Base-by-base conservation (phyloP, 768 basidiomycete species). In the Mycena amicta region DNA sequence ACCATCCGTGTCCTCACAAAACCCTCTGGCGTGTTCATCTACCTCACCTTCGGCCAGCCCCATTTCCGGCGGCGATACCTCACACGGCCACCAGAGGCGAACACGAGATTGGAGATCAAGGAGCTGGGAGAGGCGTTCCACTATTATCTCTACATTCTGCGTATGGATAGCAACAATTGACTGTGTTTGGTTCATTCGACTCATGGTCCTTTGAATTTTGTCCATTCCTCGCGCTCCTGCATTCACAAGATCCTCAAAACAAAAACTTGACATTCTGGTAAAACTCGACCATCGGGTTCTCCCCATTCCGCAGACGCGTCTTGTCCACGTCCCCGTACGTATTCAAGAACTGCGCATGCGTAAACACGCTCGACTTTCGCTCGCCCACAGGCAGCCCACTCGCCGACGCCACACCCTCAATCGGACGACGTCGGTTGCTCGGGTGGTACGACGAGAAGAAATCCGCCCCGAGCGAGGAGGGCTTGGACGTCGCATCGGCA, bases 221-320 rank as follows among this genome's bases (percentile, higher is more conserved):
- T n/a, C n/a, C n/a, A n/a, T n/a, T n/a, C n/a, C n/a, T n/a, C n/a
- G n/a, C n/a, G n/a, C n/a, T n/a, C n/a, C n/a, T n/a, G n/a, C n/a
- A n/a, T n/a, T n/a, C n/a, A n/a, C n/a, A n/a, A n/a, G n/a, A 37
- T 37, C 8, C 33, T 74, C 67, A 96, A 66, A 96, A 96, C 68
- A 96, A 77, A 69, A 97, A 88, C 72, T 95, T 94, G 60, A 95
- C 95, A 75, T 97, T 97, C 73, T 89, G 84, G 72, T 97, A 98
- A 72, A 89, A 95, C 65, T 89, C 86, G 55, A 95, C 68, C 80
- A 97, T 80, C 5, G 95, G 92, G 70, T 95, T 95, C 74, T 92
- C 92, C 51, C 95, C 93, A 70, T 84, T 95, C 60, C 76, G 78
- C 53, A 94, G 73, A 45, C 79, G 80, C 22, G 96, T 97, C 71